Conservation (phyloP, 2,329 filamentous ascomycete species). For the Trichophyton mentagrophytes region DNA sequence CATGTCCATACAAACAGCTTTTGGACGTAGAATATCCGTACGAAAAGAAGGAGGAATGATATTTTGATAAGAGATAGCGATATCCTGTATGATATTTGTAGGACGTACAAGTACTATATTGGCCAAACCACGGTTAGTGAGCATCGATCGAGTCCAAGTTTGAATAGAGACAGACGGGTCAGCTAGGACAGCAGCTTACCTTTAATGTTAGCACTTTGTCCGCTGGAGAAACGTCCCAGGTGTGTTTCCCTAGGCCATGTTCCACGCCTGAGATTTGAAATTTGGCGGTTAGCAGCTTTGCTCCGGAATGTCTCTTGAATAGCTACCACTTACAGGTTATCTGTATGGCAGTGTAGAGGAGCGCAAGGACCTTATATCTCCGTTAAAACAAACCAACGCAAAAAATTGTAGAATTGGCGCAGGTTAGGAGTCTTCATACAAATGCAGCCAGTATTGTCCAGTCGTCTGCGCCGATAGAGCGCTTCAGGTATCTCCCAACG, state of each 20-base stretch:
- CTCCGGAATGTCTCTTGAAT: not conserved
- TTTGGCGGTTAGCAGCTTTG: not conserved
- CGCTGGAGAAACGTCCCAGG: slow-evolving; percentile 4
- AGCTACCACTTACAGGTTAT: slow-evolving; percentile 4
- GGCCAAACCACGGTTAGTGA: not conserved
- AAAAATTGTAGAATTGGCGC: not conserved
- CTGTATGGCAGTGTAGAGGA: slow-evolving; percentile 4
- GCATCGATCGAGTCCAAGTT: not conserved
- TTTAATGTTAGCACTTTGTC: slow-evolving; percentile 4
- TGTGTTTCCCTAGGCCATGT: slow-evolving; percentile 22
- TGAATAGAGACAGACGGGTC: no score
- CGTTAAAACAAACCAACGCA: not conserved
- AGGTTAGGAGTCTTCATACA: slow-evolving; percentile 5
- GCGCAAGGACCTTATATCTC: not conserved
- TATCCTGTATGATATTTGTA: slow-evolving; percentile 9
- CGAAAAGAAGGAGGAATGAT: slow-evolving; percentile 12
- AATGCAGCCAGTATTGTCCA: slow-evolving; percentile 17
- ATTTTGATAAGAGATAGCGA: slow-evolving; percentile 8
- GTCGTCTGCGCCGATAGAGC: slow-evolving; percentile 15
- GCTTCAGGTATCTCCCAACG: slow-evolving; percentile 13
- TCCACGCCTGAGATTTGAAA: slow-evolving; percentile 13
- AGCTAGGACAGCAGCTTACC: not conserved
- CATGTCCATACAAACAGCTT: slow-evolving; percentile 8
- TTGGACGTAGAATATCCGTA: slow-evolving; percentile 10
- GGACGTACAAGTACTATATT: slow-evolving; percentile 5